A percentile compares a stretch with the other conserved stretches of the same genome.
These are phyloP conservation scores for Arxiozyma telluris DNA, from an alignment of 1,139 yeast genomes.

Conservation along the genomic window DNA sequence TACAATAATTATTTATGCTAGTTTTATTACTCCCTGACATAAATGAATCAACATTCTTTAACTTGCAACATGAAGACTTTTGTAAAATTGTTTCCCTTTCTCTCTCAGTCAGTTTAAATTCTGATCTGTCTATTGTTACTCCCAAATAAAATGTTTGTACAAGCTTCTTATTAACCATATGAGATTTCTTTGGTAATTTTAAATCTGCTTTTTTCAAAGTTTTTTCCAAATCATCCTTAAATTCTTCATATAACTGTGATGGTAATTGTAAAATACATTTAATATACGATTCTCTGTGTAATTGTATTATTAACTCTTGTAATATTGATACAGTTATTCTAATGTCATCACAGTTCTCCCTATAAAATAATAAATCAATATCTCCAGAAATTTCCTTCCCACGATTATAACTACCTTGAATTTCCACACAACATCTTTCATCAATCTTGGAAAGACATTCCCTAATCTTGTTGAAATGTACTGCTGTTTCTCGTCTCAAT, in stretches of 20 bases:
- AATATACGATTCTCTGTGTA: conserved; percentile 27
- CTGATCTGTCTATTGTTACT: conserved; percentile 18
- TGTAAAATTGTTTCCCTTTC: conserved; percentile 1
- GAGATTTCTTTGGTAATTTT: conserved; percentile 4
- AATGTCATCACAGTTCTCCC: conserved; percentile 30
- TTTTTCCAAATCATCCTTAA: conserved; percentile 11
- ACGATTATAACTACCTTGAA: conserved; percentile 53
- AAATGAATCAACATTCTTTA: conserved; percentile 15
- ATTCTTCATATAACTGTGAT: conserved; percentile 10
- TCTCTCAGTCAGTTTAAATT: conserved; percentile 7
- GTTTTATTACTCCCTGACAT: conserved; percentile 17
- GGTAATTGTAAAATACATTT: conserved; percentile 24
- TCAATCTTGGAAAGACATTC: conserved; percentile 33
- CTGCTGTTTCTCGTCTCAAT: conserved; percentile 39
- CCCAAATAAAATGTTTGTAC: conserved; percentile 32
- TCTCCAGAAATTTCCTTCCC: conserved; percentile 47
- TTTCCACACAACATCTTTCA: conserved; percentile 31
- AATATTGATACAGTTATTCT: conserved; percentile 28
- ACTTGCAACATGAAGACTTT: neutral
- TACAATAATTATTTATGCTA: conserved; percentile 31
- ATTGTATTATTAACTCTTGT: conserved; percentile 24
- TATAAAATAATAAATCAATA: conserved; percentile 47
- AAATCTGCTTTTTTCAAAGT: conserved; percentile 10
- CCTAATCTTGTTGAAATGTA: conserved; percentile 36
- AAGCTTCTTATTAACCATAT: conserved; percentile 9